Evolutionary conservation across 2,329 filamentous ascomycete species (phyloP), one percentile per base, ranked within the genome.

Genomic region (Rachicladosporium sp.): DNA sequence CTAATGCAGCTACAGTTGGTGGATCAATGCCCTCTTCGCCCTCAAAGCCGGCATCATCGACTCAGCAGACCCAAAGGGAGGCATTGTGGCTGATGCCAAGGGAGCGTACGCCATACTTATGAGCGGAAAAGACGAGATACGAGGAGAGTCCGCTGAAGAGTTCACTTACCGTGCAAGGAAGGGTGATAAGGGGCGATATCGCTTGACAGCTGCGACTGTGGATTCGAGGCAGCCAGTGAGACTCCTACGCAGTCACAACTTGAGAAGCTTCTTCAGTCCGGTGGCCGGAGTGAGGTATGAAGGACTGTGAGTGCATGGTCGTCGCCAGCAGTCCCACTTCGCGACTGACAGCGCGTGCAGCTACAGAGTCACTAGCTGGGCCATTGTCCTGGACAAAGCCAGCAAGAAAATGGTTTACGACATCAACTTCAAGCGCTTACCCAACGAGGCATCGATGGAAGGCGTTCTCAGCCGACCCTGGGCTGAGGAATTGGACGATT

Each of bases 21-120:
- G 67, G 67, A 65, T 70, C 45, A 66, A 61, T 37, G 46, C 62
- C 15, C 50, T 68, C 9, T 69, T 69, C 43, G 67, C 67, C 6
- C 61, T 63, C 33, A 58, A 62, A 27, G 66, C 60, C 35, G 67
- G 67, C 33, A 69, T 70, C 36, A 67, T 70, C 41, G 64, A 68
- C 40, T 52, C 57, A 27, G 54, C 55, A n/a, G 55, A 58, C n/a
- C 51, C 58, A 1, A 53, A 63, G 10, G 65, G 65, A 10, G 60
- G 66, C 3, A 63, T 67, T 21, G 61, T 62, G 6, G 57, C 53
- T 19, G 62, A 69, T 44, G 52, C 55, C 12, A 37, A 58, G 13
- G 63, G 61, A 6, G 66, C 64, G 4, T 70, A 69, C 43, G 67
- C 67, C 3, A 41, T 70, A 5, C 47, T 70, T 0, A 48, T 70